Base-by-base conservation (phyloP, 2,329 filamentous ascomycete species). In the Escovopsis weberi region DNA sequence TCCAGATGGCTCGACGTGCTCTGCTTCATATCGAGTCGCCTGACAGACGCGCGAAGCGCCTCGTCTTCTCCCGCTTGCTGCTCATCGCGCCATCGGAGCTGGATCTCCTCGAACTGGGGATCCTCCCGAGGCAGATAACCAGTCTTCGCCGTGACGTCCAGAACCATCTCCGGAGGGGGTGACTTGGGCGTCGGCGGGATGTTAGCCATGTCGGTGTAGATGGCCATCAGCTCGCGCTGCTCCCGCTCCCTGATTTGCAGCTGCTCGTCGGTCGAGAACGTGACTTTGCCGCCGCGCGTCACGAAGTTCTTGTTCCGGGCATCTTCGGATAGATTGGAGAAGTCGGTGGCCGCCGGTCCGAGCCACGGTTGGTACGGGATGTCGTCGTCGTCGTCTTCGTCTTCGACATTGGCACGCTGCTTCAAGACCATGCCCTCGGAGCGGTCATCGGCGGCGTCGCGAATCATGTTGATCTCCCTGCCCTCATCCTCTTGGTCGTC, bases 361-460 rank as follows among this genome's bases (percentile, higher is more conserved):
- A 65, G 55, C 69, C 77, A 75, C 40, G 73, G 63, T 42, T 67
- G 64, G 43, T 74, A 68, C 5, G 68, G 66, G 38, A 69, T 53
- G 42, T 75, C 72, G 23, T 74, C 72, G 1, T 81, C 75, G 10
- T 79, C 72, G 1, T 79, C 73, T 2, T 75, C 72, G 37, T 68
- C 64, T 26, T 67, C 66, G 7, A 68, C 63, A 38, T 56, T 47
- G 18, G 57, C 59, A n/a, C 70, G 65, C 48, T 70, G 68, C 52
- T 78, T 80, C 41, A 80, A 63, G 51, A 81, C 77, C 66, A 82
- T 78, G 39, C 83, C 80, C 53, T 85, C 84, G 5, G 77, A 78
- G 40, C 78, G 77, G 52, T 85, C 80, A 55, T 87, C 82, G 28
- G 74, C 73, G 4, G 80, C 80, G 57, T 87, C 82, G 39, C 76